Evolutionary conservation across 2,329 filamentous ascomycete species (phyloP).

Genomic region (Alternaria panax): DNA sequence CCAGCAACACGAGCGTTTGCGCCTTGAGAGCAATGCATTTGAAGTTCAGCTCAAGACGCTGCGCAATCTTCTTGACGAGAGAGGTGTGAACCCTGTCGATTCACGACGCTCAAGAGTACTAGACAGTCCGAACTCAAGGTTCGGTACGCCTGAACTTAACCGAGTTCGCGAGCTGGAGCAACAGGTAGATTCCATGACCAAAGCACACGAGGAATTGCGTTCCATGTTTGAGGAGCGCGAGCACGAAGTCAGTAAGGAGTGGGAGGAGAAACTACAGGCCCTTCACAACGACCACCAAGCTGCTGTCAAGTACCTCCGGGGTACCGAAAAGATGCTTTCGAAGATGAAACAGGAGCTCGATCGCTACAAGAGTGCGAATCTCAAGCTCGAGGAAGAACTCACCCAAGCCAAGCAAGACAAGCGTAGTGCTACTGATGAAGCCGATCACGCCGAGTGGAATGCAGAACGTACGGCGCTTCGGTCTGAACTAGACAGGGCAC

Average conservation of each 20-base stretch:
- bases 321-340: constrained; percentile 98
- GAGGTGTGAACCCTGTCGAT: constrained; percentile 81
- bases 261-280: constrained; percentile 91
- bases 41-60: constrained; percentile 90
- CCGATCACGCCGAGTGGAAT: constrained; percentile 72
- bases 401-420: constrained; percentile 59
- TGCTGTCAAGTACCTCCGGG: constrained; percentile 96
- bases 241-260: constrained; percentile 85
- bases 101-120: constrained; percentile 74
- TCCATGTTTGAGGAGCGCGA: constrained; percentile 77
- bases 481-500: constrained; percentile 71
- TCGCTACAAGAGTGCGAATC: constrained; percentile 87
- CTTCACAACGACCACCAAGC: constrained; percentile 98
- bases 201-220: constrained; percentile 87
- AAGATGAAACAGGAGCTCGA: constrained; percentile 98
- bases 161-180: constrained; percentile 87
- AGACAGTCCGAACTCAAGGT: constrained; percentile 75
- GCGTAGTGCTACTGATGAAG: constrained; percentile 49
- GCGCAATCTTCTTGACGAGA: constrained; percentile 89
- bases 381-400: constrained; percentile 82
- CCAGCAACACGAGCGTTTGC: constrained; percentile 81
- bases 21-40: constrained; percentile 93
- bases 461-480: constrained; percentile 73
- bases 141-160: constrained; percentile 78
- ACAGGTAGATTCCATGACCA: constrained; percentile 78